A percentile compares a stretch with the other conserved stretches of the same genome.
Evolutionary conservation across 805 yeast species (phyloP).

Genomic region (Pichia nakasei): DNA sequence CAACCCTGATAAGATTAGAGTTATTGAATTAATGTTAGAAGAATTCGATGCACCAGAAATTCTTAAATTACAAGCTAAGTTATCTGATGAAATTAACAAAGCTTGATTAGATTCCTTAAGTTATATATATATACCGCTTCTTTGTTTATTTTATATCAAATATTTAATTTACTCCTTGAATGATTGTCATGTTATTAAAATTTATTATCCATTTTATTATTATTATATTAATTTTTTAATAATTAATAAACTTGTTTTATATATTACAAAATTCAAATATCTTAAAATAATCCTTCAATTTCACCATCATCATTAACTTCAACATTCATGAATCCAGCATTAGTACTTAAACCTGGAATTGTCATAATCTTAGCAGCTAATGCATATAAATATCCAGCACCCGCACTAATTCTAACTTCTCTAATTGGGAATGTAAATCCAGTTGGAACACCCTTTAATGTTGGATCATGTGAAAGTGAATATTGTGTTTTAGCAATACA

Average conservation of each 20-base stretch:
- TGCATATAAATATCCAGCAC: constrained; percentile 81
- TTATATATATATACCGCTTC: no score
- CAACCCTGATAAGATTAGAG: constrained; percentile 49
- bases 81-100: constrained; percentile 30
- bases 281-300: constrained; percentile 70
- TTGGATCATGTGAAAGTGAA: constrained; percentile 76
- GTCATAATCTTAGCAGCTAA: constrained; percentile 82
- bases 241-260: not conserved
- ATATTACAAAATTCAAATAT: no score
- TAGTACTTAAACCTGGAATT: constrained; percentile 80
- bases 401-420: constrained; percentile 77
- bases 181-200: no score
- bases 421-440: constrained; percentile 75
- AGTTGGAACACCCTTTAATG: constrained; percentile 73
- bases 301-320: constrained; percentile 75
- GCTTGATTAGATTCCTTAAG: no score
- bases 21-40: constrained; percentile 61
- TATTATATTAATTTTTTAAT: not conserved
- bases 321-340: constrained; percentile 80
- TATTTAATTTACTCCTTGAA: no score
- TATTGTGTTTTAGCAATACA: constrained; percentile 85
- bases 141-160: no score
- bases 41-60: constrained; percentile 62
- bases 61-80: constrained; percentile 59
- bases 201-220: not conserved